Evolutionary conservation across 345 rosid genomes (phyloP).

Genomic region (Aquilaria sinensis): DNA sequence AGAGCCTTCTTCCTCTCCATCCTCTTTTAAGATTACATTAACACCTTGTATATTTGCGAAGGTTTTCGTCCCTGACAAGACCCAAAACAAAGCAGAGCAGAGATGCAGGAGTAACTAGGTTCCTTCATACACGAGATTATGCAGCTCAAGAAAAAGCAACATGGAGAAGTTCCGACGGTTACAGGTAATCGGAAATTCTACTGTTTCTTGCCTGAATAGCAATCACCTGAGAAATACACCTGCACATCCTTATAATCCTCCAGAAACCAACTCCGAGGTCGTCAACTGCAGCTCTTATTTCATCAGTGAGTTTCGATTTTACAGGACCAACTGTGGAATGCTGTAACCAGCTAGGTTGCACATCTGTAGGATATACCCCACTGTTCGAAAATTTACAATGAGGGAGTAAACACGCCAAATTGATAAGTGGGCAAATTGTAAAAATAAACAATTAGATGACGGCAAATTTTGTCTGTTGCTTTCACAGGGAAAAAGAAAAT

Average conservation of each 20-base stretch:
- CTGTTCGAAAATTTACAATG: conserved; percentile 31
- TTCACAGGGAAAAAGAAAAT: not conserved
- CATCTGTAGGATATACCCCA: conserved; percentile 55
- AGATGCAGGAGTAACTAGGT: not conserved
- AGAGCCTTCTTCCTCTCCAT: too few relatives aligned
- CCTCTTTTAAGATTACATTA: too few relatives aligned
- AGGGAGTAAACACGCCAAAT: not conserved
- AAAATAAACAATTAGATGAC: not conserved
- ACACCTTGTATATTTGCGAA: too few relatives aligned
- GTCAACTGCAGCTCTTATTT: conserved; percentile 27
- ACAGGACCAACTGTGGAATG: conserved; percentile 13
- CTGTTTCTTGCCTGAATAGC: conserved; percentile 17
- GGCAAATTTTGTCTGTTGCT: not conserved
- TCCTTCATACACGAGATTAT: not conserved
- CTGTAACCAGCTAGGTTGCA: conserved; percentile 26
- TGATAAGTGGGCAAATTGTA: not conserved
- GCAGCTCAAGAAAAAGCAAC: not conserved
- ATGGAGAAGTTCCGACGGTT: not conserved
- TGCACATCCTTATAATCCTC: conserved; percentile 49
- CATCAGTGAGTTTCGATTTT: conserved; percentile 20
- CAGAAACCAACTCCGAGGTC: conserved; percentile 34
- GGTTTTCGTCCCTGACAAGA: too few relatives aligned
- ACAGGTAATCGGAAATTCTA: not conserved
- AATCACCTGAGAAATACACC: conserved; percentile 35
- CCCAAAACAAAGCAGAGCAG: not conserved